Percentiles rank a stretch among this genome's conserved stretches.
These are phyloP conservation scores for Hypomyces rosellus DNA, from an alignment of 2,329 filamentous ascomycete species.

Conservation along the genomic window DNA sequence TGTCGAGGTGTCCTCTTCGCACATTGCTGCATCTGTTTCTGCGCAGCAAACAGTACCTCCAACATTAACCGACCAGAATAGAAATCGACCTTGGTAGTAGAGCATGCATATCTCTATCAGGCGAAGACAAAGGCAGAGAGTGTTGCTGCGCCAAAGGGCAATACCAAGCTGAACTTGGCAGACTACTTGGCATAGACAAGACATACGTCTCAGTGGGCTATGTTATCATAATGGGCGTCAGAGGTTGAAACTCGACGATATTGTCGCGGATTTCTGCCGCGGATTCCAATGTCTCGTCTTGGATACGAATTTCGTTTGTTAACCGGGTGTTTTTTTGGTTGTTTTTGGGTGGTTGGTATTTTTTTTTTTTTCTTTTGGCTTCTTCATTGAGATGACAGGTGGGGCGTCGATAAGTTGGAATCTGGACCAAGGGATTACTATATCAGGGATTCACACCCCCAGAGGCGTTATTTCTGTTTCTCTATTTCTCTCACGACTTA, in stretches of 20 bases:
- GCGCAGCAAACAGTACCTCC: not conserved
- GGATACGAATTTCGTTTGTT: not conserved
- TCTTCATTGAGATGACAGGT: too few relatives aligned
- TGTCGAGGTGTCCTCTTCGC: not conserved
- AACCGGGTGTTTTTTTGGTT: not conserved
- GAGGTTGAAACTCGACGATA: too few relatives aligned
- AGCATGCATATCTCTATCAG: not conserved
- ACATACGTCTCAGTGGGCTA: too few relatives aligned
- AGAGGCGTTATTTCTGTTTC: not conserved
- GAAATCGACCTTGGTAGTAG: slow-evolving; percentile 8
- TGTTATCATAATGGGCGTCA: too few relatives aligned
- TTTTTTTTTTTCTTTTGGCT: not conserved
- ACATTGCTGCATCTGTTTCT: not conserved
- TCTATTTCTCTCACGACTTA: not conserved
- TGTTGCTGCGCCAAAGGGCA: too few relatives aligned
- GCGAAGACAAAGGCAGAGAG: too few relatives aligned
- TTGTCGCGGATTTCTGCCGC: too few relatives aligned
- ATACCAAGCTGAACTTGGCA: too few relatives aligned
- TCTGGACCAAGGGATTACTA: not conserved
- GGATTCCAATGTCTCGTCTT: not conserved
- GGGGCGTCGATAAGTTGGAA: not conserved
- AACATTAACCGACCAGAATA: not conserved
- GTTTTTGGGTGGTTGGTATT: not conserved
- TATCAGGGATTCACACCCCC: not conserved
- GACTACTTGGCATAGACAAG: too few relatives aligned